Evolutionary conservation across 441 rosid species (phyloP).

Genomic region (Manihot esculenta): DNA sequence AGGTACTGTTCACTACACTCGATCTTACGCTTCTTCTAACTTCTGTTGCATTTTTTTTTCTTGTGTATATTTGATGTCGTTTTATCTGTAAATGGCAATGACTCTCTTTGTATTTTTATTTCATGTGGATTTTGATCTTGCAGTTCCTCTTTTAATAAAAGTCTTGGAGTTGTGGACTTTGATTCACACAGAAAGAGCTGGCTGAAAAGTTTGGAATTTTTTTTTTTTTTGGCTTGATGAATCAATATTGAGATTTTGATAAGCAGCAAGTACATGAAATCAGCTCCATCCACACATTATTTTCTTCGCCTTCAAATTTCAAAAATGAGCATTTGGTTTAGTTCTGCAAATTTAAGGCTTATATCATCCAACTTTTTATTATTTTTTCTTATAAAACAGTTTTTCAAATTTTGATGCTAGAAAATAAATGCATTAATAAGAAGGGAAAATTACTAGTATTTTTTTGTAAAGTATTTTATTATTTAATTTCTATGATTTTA

Average conservation of each 20-base stretch:
- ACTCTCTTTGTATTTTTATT: background rate
- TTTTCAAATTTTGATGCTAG: background rate
- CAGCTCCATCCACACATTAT: background rate
- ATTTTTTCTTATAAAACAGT: no score
- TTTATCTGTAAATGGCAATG: background rate
- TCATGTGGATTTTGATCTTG: background rate
- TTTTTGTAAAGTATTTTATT: no score
- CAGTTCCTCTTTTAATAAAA: background rate
- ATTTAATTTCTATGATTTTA: no score
- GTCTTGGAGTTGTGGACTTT: background rate
- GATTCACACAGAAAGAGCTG: background rate
- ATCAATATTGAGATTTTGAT: background rate
- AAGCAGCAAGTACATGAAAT: background rate
- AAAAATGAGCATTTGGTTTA: background rate
- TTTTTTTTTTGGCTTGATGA: background rate
- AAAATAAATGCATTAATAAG: background rate
- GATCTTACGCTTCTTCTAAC: background rate
- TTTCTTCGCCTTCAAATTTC: background rate
- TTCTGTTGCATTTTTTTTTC: background rate
- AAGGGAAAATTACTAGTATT: no score
- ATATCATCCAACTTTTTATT: background rate
- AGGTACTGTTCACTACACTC: conserved; percentile 30
- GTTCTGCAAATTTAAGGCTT: no score
- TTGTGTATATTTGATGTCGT: background rate
- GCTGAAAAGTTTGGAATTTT: background rate